Conservation (phyloP, 768 basidiomycete species). For the Termitomyces sp. region DNA sequence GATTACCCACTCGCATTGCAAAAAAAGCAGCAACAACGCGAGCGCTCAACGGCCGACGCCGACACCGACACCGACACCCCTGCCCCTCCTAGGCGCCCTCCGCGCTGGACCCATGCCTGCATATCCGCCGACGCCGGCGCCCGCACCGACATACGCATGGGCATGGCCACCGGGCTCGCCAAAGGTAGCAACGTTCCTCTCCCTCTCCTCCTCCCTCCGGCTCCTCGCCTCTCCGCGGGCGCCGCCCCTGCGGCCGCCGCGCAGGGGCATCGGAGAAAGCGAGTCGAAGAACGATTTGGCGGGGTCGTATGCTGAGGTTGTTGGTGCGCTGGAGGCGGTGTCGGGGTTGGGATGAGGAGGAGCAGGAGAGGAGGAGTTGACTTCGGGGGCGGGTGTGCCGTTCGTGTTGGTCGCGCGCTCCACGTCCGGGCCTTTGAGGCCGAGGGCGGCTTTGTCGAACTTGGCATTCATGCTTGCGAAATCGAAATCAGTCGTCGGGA, state of each 20-base stretch:
- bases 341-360: too few species aligned
- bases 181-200: slow-evolving; percentile 83
- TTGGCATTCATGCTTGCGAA: slow-evolving; percentile 73
- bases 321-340: too few species aligned
- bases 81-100: too few species aligned
- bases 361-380: too few species aligned
- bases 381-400: slow-evolving; percentile 27
- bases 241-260: too few species aligned
- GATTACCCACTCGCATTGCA: too few species aligned
- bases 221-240: slow-evolving; percentile 32
- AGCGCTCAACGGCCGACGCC: too few species aligned
- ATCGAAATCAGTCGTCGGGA: slow-evolving; percentile 79
- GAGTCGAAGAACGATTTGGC: slow-evolving; percentile 81
- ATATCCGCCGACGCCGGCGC: too few species aligned
- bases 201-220: slow-evolving; percentile 77
- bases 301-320: slow-evolving; percentile 82
- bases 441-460: slow-evolving; percentile 69
- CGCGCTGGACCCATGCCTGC: too few species aligned
- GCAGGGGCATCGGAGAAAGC: slow-evolving; percentile 33
- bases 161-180: slow-evolving; percentile 81
- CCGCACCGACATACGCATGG: slow-evolving; percentile 45
- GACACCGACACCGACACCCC: too few species aligned
- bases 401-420: slow-evolving; percentile 14
- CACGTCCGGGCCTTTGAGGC: not conserved
- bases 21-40: too few species aligned